These are phyloP conservation scores for Vigna reflexopilosa DNA, from an alignment of 306 rosid species.

Conservation along the genomic window DNA sequence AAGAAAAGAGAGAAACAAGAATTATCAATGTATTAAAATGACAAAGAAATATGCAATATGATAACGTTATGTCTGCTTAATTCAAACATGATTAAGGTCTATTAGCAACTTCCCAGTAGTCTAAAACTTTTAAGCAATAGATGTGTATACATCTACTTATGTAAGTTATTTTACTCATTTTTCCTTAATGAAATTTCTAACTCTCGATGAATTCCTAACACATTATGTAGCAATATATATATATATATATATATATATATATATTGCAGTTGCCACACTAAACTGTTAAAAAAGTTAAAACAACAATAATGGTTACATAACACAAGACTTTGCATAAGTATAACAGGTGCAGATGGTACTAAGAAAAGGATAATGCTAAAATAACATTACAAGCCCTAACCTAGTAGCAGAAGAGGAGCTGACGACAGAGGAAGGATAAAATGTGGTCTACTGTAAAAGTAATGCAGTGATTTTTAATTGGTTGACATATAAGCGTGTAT, in stretches of 20 bases:
- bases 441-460: neutral
- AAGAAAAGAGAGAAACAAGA: neutral
- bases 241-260: too few species aligned
- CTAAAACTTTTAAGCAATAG: too few species aligned
- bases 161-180: too few species aligned
- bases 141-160: too few species aligned
- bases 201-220: neutral
- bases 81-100: constrained; percentile 25
- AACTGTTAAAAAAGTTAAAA: too few species aligned
- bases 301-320: too few species aligned
- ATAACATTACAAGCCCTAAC: too few species aligned
- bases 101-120: neutral
- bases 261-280: too few species aligned
- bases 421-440: constrained; percentile 7
- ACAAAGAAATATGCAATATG: neutral
- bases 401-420: constrained; percentile 4
- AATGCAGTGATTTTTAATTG: neutral
- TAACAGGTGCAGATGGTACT: neutral
- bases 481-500: neutral
- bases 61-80: neutral
- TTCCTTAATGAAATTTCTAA: too few species aligned
- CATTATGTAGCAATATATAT: too few species aligned
- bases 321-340: too few species aligned
- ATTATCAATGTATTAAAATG: neutral
- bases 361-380: neutral